Base-by-base conservation (phyloP, 192 early-diverging fungal species). In the Linnemannia elongata region DNA sequence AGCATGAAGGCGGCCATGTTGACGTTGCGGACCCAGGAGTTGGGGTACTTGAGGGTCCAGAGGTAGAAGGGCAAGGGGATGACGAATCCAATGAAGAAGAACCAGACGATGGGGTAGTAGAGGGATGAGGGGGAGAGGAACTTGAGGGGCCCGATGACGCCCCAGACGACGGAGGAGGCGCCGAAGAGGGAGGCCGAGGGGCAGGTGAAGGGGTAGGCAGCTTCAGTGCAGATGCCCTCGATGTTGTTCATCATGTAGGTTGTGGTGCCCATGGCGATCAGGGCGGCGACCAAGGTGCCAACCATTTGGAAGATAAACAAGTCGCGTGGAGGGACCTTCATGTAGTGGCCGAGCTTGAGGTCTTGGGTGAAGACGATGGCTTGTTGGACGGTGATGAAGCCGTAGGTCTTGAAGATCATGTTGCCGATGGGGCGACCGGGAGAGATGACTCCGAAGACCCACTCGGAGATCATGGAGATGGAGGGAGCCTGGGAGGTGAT, bases 101-200 rank as follows among this genome's bases (percentile, higher is more conserved):
- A 85, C 80, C 87, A 92, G 24, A 88, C 85, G 42, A 92, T 78
- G 15, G 85, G 79, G 35, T 81, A 74, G 76, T 92, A 92, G 47
- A 90, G 60, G 18, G 90, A 89, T 0, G 76, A 81, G 2, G 90
- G 82, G 42, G 92, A 91, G 78, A 96, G 94, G 89, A 95, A 92
- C 63, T 91, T 93, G 52, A 80, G 87, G 12, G 96, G 96, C 9
- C 94, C 94, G 60, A 97, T 90, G 10, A 94, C 90, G 75, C 96
- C 96, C 95, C 95, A 97, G 54, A 97, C 95, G 15, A 96, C 90
- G 17, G 94, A 94, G 0, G 94, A 93, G 3, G 94, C 94, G 78
- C 93, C 94, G 88, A 96, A 96, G 12, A 81, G 88, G 68, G 81
- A 80, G 33, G 89, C 89, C 42, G 89, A 89, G 75, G 92, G 93